Percentiles rank a stretch among this genome's conserved stretches.
Evolutionary conservation across 495 filamentous ascomycete genomes (phyloP).

Genomic region (Pyronema omphalodes): DNA sequence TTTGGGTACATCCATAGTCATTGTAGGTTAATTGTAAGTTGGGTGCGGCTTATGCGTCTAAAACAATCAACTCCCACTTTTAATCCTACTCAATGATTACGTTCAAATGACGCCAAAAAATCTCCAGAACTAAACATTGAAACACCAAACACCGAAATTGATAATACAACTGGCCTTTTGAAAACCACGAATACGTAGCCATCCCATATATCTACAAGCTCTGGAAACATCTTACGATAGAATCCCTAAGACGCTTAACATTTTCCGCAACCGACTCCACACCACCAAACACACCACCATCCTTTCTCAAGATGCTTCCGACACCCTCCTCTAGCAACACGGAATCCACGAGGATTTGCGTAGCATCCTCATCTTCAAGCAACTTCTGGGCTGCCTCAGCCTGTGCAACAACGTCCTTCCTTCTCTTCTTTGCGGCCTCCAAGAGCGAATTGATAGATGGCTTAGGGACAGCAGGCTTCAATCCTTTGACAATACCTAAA

Average conservation of each 20-base stretch:
- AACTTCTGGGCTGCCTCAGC: constrained; percentile 11
- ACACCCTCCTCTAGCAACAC: constrained; percentile 18
- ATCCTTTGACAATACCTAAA: constrained; percentile 6
- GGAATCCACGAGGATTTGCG: constrained; percentile 16
- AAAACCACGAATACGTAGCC: neutral
- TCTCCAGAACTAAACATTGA: too few relatives aligned
- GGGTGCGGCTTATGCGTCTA: too few relatives aligned
- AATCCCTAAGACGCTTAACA: constrained; percentile 9
- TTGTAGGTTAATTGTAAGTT: too few relatives aligned
- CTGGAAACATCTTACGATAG: constrained; percentile 5
- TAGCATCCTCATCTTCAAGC: constrained; percentile 1
- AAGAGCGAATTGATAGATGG: neutral
- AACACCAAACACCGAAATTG: too few relatives aligned
- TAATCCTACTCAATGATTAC: too few relatives aligned
- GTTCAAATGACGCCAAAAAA: too few relatives aligned
- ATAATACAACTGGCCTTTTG: too few relatives aligned
- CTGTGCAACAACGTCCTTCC: constrained; percentile 10
- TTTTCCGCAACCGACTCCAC: constrained; percentile 17
- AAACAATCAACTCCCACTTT: too few relatives aligned
- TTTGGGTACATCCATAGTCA: too few relatives aligned
- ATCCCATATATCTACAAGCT: neutral
- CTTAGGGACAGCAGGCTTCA: constrained; percentile 8
- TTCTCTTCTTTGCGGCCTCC: constrained; percentile 1
- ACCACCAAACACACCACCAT: constrained; percentile 11
- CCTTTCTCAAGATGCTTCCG: constrained; percentile 11